Conservation (phyloP, 2,329 filamentous ascomycete genomes). For the Phialemonium atrogriseum region DNA sequence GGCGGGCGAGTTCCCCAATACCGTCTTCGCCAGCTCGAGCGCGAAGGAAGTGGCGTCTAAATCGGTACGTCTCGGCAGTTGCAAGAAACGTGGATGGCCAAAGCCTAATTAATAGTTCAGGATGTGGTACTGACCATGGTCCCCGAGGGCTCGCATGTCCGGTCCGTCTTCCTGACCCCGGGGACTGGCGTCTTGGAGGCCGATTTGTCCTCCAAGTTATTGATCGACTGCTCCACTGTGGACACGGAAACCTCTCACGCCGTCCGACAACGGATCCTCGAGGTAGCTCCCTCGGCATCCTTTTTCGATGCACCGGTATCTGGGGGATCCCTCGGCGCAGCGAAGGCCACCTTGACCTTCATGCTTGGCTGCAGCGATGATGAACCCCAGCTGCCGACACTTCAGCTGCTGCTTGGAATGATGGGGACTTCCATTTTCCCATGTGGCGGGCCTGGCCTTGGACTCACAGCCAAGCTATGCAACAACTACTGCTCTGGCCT, state of each 20-base stretch:
- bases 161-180: constrained; percentile 43
- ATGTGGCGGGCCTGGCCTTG: too few species aligned
- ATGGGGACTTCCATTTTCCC: too few species aligned
- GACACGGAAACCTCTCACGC: constrained; percentile 50
- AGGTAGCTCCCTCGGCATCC: constrained; percentile 6
- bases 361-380: constrained; percentile 15
- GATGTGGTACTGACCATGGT: constrained; percentile 58
- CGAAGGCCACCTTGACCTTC: constrained; percentile 20
- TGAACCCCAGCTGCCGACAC: constrained; percentile 26
- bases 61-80: too few species aligned
- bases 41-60: constrained; percentile 51
- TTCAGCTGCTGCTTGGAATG: too few species aligned
- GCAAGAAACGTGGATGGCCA: constrained; percentile 43
- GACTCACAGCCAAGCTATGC: constrained; percentile 46
- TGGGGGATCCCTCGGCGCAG: constrained; percentile 19
- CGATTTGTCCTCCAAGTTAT: constrained; percentile 34
- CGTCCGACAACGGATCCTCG: constrained; percentile 7
- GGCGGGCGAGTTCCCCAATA: constrained; percentile 34
- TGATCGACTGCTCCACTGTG: constrained; percentile 66
- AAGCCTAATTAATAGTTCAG: constrained; percentile 25
- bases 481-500: constrained; percentile 50
- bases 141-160: constrained; percentile 59
- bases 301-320: constrained; percentile 25
- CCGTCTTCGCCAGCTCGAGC: constrained; percentile 42
- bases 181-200: constrained; percentile 39